Conservation (phyloP, 2,329 filamentous ascomycete species). For the Elsinoe fawcettii region DNA sequence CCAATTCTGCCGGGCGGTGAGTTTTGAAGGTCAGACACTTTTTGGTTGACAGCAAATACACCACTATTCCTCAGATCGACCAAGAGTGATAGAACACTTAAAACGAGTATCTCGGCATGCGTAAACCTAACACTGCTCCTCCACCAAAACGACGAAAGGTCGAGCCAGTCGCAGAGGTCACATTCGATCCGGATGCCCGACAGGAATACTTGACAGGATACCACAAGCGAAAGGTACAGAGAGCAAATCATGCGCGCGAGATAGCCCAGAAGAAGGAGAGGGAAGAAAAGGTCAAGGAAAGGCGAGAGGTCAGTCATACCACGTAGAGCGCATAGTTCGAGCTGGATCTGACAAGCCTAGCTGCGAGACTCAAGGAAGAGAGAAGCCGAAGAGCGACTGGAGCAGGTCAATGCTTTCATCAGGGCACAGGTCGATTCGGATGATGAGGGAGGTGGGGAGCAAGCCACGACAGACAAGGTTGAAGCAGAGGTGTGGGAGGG, state of each 20-base stretch:
- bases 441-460: constrained; percentile 24
- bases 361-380: constrained; percentile 72
- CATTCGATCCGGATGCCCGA: constrained; percentile 71
- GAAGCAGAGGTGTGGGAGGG: constrained; percentile 18
- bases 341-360: constrained; percentile 40
- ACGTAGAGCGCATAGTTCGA: neutral
- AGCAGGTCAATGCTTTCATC: constrained; percentile 64
- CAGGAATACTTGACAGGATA: constrained; percentile 90
- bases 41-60: neutral
- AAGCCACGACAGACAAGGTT: constrained; percentile 15
- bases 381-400: constrained; percentile 75
- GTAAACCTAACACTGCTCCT: constrained; percentile 40
- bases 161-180: constrained; percentile 65
- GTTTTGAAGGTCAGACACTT: neutral
- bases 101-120: neutral
- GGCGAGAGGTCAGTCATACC: constrained; percentile 59
- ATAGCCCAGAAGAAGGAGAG: constrained; percentile 67
- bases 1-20: neutral
- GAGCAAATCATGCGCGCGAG: constrained; percentile 78
- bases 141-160: constrained; percentile 60
- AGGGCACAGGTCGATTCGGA: constrained; percentile 47
- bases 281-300: constrained; percentile 64
- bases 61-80: neutral
- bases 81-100: no score
- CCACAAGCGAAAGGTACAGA: constrained; percentile 85